Evolutionary conservation across 176 grass and related monocot genomes (phyloP), one percentile per base, ranked within the genome.

Genomic region (Bromus sterilis): DNA sequence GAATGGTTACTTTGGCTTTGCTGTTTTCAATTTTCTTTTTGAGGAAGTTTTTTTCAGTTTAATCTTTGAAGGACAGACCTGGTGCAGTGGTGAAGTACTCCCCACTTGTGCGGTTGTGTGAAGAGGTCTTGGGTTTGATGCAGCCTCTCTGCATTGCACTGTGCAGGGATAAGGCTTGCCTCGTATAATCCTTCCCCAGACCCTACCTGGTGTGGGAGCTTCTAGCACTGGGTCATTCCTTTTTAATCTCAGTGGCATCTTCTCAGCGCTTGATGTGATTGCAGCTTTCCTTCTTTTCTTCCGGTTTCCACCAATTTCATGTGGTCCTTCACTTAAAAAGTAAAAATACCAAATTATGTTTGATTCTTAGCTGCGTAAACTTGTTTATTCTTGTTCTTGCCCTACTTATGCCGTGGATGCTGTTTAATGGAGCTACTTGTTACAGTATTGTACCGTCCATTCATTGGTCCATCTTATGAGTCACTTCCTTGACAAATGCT

Each of bases 381-480:
- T 24, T 53, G 59, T 43, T 76, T 66, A 83, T 75, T 75, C 81
- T 65, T 75, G 58, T 41, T 46, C 4, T 83, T 37, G 41, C 18
- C 30, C 37, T 51, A 48, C n/a, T 73, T 76, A 40, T 29, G 0
- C 36, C 32, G 32, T 13, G 40, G 16, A 31, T 33, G 30, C 77
- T 34, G 41, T 34, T 71, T 77, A 56, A 18, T 63, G 16, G 18
- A 58, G 35, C 35, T 73, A 56, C 21, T 63, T 31, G n/a, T 53
- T 66, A 69, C 16, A 59, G 49, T 82, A 48, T 72, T 78, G 73
- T 21, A 26, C 18, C 7, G 75, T 75, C 43, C 56, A 78, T 84
- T 80, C 56, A 60, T 42, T 42, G 24, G 23, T 74, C 61, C 4
- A 11, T 21, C 55, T 77, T 66, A 69, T 6, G 35, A 79, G 35